Evolutionary conservation across 2,329 filamentous ascomycete species (phyloP), one percentile per base, ranked within the genome.

Genomic region (Amauroascus niger): DNA sequence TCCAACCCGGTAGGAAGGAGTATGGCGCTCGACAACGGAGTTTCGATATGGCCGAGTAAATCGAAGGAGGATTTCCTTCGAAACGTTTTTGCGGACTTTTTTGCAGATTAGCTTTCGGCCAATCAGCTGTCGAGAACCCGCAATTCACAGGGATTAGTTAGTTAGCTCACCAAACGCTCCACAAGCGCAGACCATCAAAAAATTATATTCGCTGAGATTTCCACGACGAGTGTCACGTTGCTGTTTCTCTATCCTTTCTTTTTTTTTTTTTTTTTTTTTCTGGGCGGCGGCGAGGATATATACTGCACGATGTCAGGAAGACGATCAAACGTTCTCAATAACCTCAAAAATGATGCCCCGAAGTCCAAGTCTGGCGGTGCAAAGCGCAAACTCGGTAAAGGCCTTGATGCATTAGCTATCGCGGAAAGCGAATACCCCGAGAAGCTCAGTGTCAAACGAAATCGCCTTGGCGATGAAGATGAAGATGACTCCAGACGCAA

Each of bases 361-460:
- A 69, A 71, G 44, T 69, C 70, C 59, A 72, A 74, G 49, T 13
- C 41, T 22, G 22, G 40, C 24, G 20, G 37, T 24, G 72, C 71
- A 48, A 82, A 80, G 58, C 71, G 70, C 56, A 68, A 69, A 46
- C 63, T 60, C 37, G 63, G 60, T 60, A 75, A 79, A 55, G 73
- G 73, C 7, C 71, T 82, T 35, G 76, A 86, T 67, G 83, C 83
- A 20, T 79, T 83, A 59, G 72, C 83, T 24, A 82, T 83, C 61
- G 83, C 83, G n/a, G 76, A 79, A 56, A 70, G 76, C 57, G 69
- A 80, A 58, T 71, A 75, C 57, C 75, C 78, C 3, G 75, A 78
- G 16, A 73, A 73, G 55, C 57, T 71, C 6, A 79, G 77, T 61
- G 71, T 83, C 44, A 74, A 76, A 58, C 72, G 74, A 56, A 76